Evolutionary conservation across 2,329 filamentous ascomycete species (phyloP), one percentile per base, ranked within the genome.

Genomic region (Hymenoscyphus albidus): DNA sequence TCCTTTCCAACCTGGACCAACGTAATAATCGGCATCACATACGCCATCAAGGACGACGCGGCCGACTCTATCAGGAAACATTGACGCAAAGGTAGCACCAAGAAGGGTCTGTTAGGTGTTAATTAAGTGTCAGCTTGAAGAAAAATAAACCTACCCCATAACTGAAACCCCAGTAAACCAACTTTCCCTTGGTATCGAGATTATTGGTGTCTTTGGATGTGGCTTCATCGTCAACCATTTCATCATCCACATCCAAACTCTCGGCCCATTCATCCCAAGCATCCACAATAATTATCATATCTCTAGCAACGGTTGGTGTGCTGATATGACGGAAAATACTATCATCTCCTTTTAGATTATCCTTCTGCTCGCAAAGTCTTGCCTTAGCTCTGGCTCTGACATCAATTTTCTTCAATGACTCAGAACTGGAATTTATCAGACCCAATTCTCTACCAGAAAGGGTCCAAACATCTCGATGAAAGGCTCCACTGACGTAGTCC

Each of bases 141-240:
- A 13, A 16, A 18, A 56, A 35, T 1, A 3, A 16, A 70, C 68
- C 39, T 66, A 74, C 71, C 9, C 73, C 80, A 67, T 85, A 85
- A 9, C 80, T 83, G 58, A 84, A 79, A 0, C 83, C 82, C 75
- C 81, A 79, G 68, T 82, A 85, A 9, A 74, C 68, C 35, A 74
- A 65, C 32, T 74, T 71, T 2, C 71, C 69, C 18, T 59, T 59
- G 14, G 55, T 63, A 2, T 62, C 60, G 16, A 57, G 42, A 6
- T 40, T 10, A 32, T n/a, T 9, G n/a, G 22, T 5, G 9, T 38
- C 32, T 14, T 58, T 7, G 7, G 27, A 22, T 5, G 6, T 27
- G 2, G 38, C 31, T 18, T 54, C 18, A 5, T n/a, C 18, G 27
- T 39, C 12, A 13, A n/a, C 27, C 5, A 7, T 22, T 16, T 35